These are phyloP conservation scores for Schizophyllum commune DNA, from an alignment of 1,284 basidiomycete genomes.

Conservation along the genomic window DNA sequence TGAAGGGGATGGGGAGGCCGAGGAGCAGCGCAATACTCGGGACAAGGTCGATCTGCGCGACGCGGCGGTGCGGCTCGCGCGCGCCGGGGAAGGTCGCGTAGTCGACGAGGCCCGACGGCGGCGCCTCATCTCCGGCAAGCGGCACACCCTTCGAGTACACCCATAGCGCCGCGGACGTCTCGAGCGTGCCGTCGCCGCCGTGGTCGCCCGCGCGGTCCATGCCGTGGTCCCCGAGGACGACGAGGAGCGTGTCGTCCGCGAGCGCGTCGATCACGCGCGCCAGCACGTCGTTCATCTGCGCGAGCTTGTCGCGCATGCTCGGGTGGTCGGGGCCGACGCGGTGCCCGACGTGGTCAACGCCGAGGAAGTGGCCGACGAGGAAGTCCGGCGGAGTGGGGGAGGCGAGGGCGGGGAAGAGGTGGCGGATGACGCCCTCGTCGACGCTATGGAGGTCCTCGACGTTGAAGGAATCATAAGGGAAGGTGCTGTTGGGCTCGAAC, in stretches of 20 bases:
- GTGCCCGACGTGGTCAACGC: constrained; percentile 96
- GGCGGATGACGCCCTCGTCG: constrained; percentile 80
- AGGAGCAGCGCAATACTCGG: constrained; percentile 88
- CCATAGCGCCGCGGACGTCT: constrained; percentile 87
- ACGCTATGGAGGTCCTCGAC: constrained; percentile 97
- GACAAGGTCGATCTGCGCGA: constrained; percentile 94
- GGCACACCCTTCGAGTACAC: constrained; percentile 70
- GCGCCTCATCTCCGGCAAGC: constrained; percentile 12
- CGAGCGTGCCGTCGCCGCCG: constrained; percentile 84
- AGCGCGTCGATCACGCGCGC: constrained; percentile 56
- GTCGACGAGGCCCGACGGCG: constrained; percentile 44
- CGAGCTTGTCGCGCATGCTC: constrained; percentile 79
- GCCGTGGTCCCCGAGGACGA: constrained; percentile 94
- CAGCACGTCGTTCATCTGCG: constrained; percentile 84
- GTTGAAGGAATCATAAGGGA: constrained; percentile 95
- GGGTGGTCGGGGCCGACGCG: constrained; percentile 86
- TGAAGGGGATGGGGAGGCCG: constrained; percentile 91
- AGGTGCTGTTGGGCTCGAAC: constrained; percentile 66
- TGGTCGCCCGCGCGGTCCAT: constrained; percentile 97
- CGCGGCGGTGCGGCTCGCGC: constrained; percentile 46
- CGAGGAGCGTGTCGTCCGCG: constrained; percentile 81
- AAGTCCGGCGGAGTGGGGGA: constrained; percentile 50
- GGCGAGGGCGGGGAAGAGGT: constrained; percentile 78
- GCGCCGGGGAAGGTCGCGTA: constrained; percentile 58
- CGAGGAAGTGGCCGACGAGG: constrained; percentile 91